Evolutionary conservation across 208 protist genomes (phyloP).

Genomic region (Leptomonas seymouri): DNA sequence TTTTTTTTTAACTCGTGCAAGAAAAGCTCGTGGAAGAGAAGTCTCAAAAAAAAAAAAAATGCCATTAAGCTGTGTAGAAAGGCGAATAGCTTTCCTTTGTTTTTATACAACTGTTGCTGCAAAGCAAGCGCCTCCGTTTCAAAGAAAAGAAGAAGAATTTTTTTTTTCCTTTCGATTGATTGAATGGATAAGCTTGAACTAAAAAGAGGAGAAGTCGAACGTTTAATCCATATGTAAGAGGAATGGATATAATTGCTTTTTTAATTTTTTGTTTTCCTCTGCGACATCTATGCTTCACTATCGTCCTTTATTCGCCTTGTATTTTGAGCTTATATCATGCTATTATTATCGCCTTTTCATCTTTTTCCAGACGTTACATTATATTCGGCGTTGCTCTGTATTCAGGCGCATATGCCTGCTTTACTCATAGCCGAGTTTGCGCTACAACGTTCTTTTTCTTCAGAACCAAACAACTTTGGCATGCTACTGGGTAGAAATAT

Average conservation of each 20-base stretch:
- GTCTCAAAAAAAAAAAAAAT: too few species aligned
- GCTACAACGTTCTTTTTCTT: neutral
- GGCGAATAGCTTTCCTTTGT: too few species aligned
- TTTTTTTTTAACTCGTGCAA: too few species aligned
- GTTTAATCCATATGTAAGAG: neutral
- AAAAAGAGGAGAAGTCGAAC: neutral
- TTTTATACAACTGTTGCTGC: neutral
- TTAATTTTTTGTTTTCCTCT: slow-evolving; percentile 15
- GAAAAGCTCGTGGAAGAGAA: too few species aligned
- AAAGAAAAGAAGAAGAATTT: too few species aligned
- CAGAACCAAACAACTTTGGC: neutral
- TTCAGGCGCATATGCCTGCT: neutral
- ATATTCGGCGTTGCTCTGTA: neutral
- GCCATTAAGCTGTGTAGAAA: too few species aligned
- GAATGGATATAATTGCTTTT: neutral
- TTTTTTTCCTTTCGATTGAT: neutral
- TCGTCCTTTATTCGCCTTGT: slow-evolving; percentile 28
- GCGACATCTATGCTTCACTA: slow-evolving; percentile 21
- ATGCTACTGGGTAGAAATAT: neutral
- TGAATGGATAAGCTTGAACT: neutral
- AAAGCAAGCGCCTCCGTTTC: too few species aligned
- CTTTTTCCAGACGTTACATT: neutral
- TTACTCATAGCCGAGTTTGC: neutral
- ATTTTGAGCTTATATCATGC: slow-evolving; percentile 1
- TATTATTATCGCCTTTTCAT: neutral